Evolutionary conservation across 2,329 filamentous ascomycete species (phyloP), one percentile per base, ranked within the genome.

Genomic region (Colletotrichum simmondsii): DNA sequence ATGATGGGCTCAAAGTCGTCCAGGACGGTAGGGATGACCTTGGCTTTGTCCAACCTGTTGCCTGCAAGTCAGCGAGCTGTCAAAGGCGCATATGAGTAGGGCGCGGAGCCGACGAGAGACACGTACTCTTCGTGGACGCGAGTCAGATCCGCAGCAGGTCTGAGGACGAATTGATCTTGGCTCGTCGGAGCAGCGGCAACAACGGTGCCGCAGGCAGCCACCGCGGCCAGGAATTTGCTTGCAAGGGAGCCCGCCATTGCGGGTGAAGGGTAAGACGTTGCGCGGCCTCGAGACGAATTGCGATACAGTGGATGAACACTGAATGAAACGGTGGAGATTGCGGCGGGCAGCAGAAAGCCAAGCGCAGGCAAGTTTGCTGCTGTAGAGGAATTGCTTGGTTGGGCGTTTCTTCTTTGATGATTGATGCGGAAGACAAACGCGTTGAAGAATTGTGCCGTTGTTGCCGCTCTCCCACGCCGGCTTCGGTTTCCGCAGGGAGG

Each of bases 21-120:
- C n/a, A 75, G n/a, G 10, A 75, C 74, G 11, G 59, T 64, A 7
- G 74, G 74, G 32, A 75, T 75, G 63, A 75, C 64, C n/a, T 69
- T 35, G 35, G 74, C 74, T 30, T 71, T 63, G 28, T 26, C 56
- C 22, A 75, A 63, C 30, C 74, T 75, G 22, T 14, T 10, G 3
- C 49, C 22, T 4, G 56, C 52, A 32, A 28, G 19, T 75, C 14
- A 75, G 63, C n/a, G 10, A 19, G 14, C 1, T 12, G 7, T 16
- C 4, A 24, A n/a, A 16, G 37, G 24, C 8, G 37, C 37, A 42
- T 16, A 42, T 2, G 16, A 2, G 32, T 35, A 35, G 32, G 37
- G 16, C 37, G 11, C 37, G 14, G 16, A 42, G 37, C 37, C 6
- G 16, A 16, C 35, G 30, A 57, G 7, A 32, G 14, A 52, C 11